Conservation (phyloP, 169 alveolate species). For the Eimeria maxima region DNA sequence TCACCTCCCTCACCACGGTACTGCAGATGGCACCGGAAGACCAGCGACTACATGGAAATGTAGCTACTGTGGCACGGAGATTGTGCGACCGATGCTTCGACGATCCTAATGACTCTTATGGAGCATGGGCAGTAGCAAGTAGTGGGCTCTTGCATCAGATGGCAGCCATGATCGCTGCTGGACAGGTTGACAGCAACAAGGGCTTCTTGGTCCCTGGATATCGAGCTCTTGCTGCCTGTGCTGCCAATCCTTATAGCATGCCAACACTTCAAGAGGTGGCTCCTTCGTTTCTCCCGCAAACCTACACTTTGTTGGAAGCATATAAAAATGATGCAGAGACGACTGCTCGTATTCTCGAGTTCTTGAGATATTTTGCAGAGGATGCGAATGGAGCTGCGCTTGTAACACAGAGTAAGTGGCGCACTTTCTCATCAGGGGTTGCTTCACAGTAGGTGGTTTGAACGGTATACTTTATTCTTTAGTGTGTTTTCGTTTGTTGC, state of each 20-base stretch:
- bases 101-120: slow-evolving; percentile 94
- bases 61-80: slow-evolving; percentile 75
- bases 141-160: slow-evolving; percentile 92
- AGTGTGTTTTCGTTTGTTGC: not conserved
- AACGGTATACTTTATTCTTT: not conserved
- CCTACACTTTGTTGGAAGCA: slow-evolving; percentile 86
- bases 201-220: slow-evolving; percentile 90
- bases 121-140: slow-evolving; percentile 96
- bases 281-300: slow-evolving; percentile 84
- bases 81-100: slow-evolving; percentile 83
- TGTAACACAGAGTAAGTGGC: slow-evolving; percentile 73
- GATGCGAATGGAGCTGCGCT: slow-evolving; percentile 89
- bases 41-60: slow-evolving; percentile 87
- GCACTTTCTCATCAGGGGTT: not conserved
- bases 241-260: slow-evolving; percentile 89
- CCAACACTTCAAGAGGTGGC: slow-evolving; percentile 86
- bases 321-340: slow-evolving; percentile 89
- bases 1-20: slow-evolving; percentile 89
- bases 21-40: slow-evolving; percentile 89
- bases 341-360: slow-evolving; percentile 87
- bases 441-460: not conserved
- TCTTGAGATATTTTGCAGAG: slow-evolving; percentile 88
- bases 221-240: slow-evolving; percentile 91
- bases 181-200: slow-evolving; percentile 87
- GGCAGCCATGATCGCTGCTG: slow-evolving; percentile 88